phyloP scores from a whole-genome alignment of 2,329 filamentous ascomycete species.

The Hirsutella minnesotensis region DNA sequence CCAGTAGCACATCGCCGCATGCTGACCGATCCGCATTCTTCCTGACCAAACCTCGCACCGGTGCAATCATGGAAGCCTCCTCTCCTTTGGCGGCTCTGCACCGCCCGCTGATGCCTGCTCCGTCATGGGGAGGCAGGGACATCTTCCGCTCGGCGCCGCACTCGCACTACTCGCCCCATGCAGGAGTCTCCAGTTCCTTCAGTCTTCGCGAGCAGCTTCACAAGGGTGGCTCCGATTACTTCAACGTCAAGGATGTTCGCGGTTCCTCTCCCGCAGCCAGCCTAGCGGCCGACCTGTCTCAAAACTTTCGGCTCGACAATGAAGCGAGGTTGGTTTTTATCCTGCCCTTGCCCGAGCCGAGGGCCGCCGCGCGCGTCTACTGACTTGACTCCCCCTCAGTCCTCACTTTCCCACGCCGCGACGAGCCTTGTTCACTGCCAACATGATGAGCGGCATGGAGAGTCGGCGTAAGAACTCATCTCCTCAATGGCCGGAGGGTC shows the following conservation, averaged over 20 bases:
- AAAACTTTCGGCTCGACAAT: constrained; percentile 90
- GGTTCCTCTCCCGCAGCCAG: constrained; percentile 87
- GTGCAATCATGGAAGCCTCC: constrained; percentile 68
- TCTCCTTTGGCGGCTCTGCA: constrained; percentile 92
- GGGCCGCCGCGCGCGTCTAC: not conserved
- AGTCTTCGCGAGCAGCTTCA: constrained; percentile 68
- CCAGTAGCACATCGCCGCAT: constrained; percentile 11
- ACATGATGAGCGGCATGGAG: constrained; percentile 23
- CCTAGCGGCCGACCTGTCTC: constrained; percentile 84
- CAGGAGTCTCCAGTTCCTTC: constrained; percentile 53
- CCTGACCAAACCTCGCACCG: constrained; percentile 1
- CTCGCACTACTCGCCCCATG: constrained; percentile 35
- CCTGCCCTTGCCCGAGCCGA: not conserved
- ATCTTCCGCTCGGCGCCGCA: constrained; percentile 39
- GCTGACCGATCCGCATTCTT: not conserved
- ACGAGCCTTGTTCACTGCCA: constrained; percentile 27
- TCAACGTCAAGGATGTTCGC: constrained; percentile 63
- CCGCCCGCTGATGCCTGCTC: constrained; percentile 50
- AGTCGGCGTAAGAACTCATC: constrained; percentile 19
- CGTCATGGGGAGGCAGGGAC: constrained; percentile 45
- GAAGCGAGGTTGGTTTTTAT: constrained; percentile 56
- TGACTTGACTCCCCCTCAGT: constrained; percentile 12
- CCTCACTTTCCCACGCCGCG: constrained; percentile 29
- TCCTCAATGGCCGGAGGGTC: not conserved
- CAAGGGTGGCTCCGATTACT: constrained; percentile 59